Evolutionary conservation across 352 stramenopile genomes (phyloP).

Genomic region (Phytophthora citrophthora): DNA sequence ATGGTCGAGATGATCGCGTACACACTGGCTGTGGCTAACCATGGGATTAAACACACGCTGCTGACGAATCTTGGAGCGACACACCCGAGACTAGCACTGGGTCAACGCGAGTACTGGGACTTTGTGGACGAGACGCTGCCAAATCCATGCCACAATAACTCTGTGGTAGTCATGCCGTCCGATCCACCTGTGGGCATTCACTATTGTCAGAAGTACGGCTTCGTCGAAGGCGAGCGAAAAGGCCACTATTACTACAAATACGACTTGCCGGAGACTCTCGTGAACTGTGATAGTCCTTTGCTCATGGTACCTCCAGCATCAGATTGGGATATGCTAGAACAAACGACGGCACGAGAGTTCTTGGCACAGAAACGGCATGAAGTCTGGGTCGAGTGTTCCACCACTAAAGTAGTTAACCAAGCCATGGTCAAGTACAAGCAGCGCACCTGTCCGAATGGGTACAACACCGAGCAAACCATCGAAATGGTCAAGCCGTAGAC

Average conservation of each 20-base stretch:
- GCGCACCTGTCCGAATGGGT: conserved; percentile 46
- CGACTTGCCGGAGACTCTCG: conserved; percentile 49
- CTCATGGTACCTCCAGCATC: conserved; percentile 47
- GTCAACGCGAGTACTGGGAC: conserved; percentile 47
- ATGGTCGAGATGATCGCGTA: conserved; percentile 74
- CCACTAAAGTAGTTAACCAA: conserved; percentile 56
- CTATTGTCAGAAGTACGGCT: conserved; percentile 65
- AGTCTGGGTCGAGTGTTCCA: conserved; percentile 51
- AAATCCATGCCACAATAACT: conserved; percentile 47
- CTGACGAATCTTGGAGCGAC: conserved; percentile 51
- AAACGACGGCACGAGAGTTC: conserved; percentile 17
- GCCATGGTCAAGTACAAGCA: conserved; percentile 54
- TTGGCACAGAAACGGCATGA: conserved; percentile 43
- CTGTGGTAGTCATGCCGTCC: conserved; percentile 43
- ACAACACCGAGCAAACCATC: conserved; percentile 53
- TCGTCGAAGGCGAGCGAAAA: conserved; percentile 44
- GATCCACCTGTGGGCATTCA: conserved; percentile 54
- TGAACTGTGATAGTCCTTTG: conserved; percentile 50
- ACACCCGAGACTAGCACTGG: conserved; percentile 40
- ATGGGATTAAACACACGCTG: conserved; percentile 63
- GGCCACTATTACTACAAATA: conserved; percentile 70
- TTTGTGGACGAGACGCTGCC: conserved; percentile 38
- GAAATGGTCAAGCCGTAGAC: conserved; percentile 36
- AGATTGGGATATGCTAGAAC: conserved; percentile 38
- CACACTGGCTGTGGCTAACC: conserved; percentile 49